Evolutionary conservation across 2,329 filamentous ascomycete species (phyloP).

Genomic region (Apiospora rasikravindrae): DNA sequence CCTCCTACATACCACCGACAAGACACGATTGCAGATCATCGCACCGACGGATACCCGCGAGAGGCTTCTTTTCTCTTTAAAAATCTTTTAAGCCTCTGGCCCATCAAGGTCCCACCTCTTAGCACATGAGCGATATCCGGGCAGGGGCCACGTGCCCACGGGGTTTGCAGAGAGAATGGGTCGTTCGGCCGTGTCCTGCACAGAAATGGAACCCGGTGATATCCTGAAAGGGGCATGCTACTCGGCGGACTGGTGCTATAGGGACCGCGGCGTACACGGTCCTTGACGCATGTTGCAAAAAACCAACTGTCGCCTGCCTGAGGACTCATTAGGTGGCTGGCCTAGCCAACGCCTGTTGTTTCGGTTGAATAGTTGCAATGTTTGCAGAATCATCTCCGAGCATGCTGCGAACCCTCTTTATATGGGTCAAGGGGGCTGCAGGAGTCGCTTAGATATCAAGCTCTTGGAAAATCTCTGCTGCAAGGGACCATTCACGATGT

Average conservation of each 20-base stretch:
- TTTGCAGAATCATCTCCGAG: background rate
- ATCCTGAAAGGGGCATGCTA: slow-evolving; percentile 12
- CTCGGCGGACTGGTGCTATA: background rate
- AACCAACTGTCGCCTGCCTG: background rate
- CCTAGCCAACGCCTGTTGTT: background rate
- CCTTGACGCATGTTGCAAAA: background rate
- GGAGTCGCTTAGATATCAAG: background rate
- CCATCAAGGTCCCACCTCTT: background rate
- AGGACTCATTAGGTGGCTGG: background rate
- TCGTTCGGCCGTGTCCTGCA: slow-evolving; percentile 5
- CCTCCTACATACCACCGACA: background rate
- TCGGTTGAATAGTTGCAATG: background rate
- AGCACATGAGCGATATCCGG: background rate
- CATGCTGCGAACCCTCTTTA: background rate
- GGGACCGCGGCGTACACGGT: background rate
- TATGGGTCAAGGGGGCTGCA: slow-evolving; percentile 4
- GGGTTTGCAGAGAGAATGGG: slow-evolving; percentile 2
- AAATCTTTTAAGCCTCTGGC: slow-evolving; percentile 11
- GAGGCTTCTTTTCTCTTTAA: slow-evolving; percentile 5
- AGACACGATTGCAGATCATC: background rate
- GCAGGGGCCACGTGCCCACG: slow-evolving; percentile 3
- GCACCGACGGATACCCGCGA: background rate
- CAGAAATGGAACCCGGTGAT: slow-evolving; percentile 1
- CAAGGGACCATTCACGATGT: slow-evolving; percentile 16
- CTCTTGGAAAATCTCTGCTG: slow-evolving; percentile 12